phyloP scores from a whole-genome alignment of 768 basidiomycete species.

The Tylopilus sp. region DNA sequence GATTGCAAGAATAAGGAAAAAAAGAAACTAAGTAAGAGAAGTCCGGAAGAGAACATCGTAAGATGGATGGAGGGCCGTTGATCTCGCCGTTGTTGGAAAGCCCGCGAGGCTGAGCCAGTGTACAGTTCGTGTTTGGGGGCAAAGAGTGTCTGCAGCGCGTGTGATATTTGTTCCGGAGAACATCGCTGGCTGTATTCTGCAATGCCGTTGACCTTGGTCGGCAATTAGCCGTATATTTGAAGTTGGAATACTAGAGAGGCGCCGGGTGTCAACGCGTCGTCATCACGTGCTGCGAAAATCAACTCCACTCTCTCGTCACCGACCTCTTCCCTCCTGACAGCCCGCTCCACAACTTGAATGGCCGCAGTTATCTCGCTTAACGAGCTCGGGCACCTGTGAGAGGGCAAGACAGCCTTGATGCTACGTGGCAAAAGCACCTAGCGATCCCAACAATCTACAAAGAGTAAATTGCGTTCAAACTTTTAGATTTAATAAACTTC shows the following conservation, averaged over 20 bases:
- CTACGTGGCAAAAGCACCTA: too few relatives aligned
- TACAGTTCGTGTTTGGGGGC: too few relatives aligned
- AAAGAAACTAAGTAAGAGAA: constrained; percentile 10
- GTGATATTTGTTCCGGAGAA: constrained; percentile 4
- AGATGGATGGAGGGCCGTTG: background rate
- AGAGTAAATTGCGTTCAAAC: too few relatives aligned
- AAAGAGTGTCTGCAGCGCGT: background rate
- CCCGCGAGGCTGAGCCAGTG: background rate
- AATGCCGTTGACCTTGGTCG: constrained; percentile 23
- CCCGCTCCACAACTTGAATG: too few relatives aligned
- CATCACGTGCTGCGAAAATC: constrained; percentile 30
- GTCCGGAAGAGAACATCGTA: constrained; percentile 7
- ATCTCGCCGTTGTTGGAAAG: constrained; percentile 1
- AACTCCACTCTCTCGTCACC: constrained; percentile 1
- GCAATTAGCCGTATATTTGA: constrained; percentile 18
- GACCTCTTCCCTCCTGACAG: too few relatives aligned
- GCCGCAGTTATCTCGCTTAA: too few relatives aligned
- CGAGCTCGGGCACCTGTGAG: too few relatives aligned
- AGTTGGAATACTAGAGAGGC: background rate
- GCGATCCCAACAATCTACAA: too few relatives aligned
- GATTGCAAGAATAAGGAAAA: constrained; percentile 8
- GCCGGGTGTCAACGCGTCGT: constrained; percentile 13
- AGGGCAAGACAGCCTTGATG: too few relatives aligned
- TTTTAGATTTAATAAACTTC: too few relatives aligned
- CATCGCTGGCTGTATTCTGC: constrained; percentile 14